These are phyloP conservation scores for Phialemoniopsis sp. DNA, from an alignment of 2,329 filamentous ascomycete genomes.

Conservation along the genomic window DNA sequence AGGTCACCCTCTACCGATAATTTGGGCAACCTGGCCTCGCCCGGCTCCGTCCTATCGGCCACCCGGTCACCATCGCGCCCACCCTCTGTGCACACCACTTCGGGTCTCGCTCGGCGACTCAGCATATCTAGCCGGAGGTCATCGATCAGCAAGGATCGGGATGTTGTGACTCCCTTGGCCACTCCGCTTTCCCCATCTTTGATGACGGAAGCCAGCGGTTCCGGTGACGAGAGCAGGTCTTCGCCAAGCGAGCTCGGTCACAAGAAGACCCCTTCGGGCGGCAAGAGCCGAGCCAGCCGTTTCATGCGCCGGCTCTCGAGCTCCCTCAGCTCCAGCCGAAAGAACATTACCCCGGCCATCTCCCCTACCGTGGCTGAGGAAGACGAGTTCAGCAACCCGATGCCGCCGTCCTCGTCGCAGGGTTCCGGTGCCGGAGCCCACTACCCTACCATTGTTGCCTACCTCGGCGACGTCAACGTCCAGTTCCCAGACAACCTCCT, in stretches of 20 bases:
- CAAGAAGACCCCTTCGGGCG: conserved; percentile 23
- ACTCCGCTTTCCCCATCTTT: conserved; percentile 33
- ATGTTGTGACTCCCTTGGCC: conserved; percentile 15
- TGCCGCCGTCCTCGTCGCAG: conserved; percentile 5
- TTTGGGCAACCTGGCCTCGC: conserved; percentile 15
- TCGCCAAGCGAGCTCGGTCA: conserved; percentile 24
- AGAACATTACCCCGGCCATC: conserved; percentile 38
- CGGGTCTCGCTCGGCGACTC: conserved; percentile 51
- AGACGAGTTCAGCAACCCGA: conserved; percentile 22
- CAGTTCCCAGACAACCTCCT: conserved; percentile 95
- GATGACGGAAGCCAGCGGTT: conserved; percentile 38
- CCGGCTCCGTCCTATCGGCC: conserved; percentile 15
- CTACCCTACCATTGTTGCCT: conserved; percentile 50
- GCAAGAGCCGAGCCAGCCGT: conserved; percentile 46
- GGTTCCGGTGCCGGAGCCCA: conserved; percentile 9
- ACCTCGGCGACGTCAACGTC: conserved; percentile 88
- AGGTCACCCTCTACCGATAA: conserved; percentile 44
- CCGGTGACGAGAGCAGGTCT: conserved; percentile 41
- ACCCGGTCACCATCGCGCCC: conserved; percentile 42
- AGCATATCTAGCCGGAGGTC: conserved; percentile 62
- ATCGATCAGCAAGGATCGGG: conserved; percentile 40
- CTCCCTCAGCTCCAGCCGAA: conserved; percentile 42
- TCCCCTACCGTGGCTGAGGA: conserved; percentile 50
- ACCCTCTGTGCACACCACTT: conserved; percentile 42
- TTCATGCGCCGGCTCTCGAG: conserved; percentile 58